Evolutionary conservation across 2,329 filamentous ascomycete species (phyloP), one percentile per base, ranked within the genome.

Genomic region (Rhytidhysteron rufulum): DNA sequence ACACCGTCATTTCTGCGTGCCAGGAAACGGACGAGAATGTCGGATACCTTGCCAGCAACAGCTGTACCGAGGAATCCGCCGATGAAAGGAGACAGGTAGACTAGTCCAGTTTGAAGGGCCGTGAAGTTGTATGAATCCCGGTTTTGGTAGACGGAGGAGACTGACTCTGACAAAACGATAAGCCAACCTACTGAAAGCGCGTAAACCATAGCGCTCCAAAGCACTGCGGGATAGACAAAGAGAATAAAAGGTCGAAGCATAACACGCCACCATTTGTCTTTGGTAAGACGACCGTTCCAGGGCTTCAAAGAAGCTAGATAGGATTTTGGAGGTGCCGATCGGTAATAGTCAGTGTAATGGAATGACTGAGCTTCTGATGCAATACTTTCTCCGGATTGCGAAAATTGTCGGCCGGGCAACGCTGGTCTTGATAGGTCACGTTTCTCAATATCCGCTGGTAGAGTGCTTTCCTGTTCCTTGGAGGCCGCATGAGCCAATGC

Each of bases 171-270:
- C 2, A 97, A 78, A 31, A 97, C 89, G 50, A 97, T 96, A 20
- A 97, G 76, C 93, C 91, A 97, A 27, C 91, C 91, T 5, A 97
- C 79, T 0, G 89, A 93, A 53, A 93, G 83, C 0, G 89, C 74
- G 61, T 97, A 97, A 4, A 95, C 80, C 1, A 86, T 73, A 0
- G 88, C 73, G 5, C 87, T 91, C 91, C 90, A 97, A 7, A 96
- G 76, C 1, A 97, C 86, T 0, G 86, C 80, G 0, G 93, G 93
- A 57, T 97, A 96, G 1, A 84, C 79, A 53, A 84, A 95, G 1
- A 97, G 76, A 34, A 96, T 80, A 45, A 97, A 88, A 0, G 91
- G 93, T 1, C 91, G 78, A 4, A 85, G 31, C 40, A 85, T 83
- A 15, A 88, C 88, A 44, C 82, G 84, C 60, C 84, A 64, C 89